Base-by-base conservation (phyloP, 768 basidiomycete genomes). In the Cystobasidium ongulense region DNA sequence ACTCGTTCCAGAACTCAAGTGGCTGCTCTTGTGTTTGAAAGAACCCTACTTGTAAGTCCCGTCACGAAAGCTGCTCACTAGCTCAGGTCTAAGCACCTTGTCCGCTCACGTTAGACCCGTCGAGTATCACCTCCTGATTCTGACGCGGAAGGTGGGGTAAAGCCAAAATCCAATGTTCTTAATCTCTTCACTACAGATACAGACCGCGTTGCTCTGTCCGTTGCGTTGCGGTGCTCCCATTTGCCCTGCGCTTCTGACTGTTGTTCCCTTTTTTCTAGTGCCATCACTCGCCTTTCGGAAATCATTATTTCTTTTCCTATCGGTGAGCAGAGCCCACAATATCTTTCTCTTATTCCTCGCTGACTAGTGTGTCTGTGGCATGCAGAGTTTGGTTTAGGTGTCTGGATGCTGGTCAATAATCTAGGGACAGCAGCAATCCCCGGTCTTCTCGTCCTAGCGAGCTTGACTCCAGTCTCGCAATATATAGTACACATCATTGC, bases 381-480 rank as follows among this genome's bases (percentile, higher is more conserved):
- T 0, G 25, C 52, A 23, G 75, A 76, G 63, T 71, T 76, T 72
- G 18, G 73, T 63, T 76, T 78, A 66, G 78, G 73, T 25, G 76
- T 72, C 33, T 46, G 74, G 46, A 76, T 77, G 70, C 77, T 77
- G 11, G 73, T 72, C 62, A 35, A 68, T 3, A 70, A 76, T 1
- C 74, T 80, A 63, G 79, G 79, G 10, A 53, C 66, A 36, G 73
- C 78, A 1, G 77, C 76, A 0, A 31, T 78, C 13, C 72, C 76
- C 63, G 79, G 79, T 25, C 67, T 80, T 29, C 33, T 72, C 18
- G 75, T 79, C 23, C 75, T 75, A 7, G 50, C 78, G n/a, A 15
- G 74, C 8, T 78, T 79, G 64, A 53, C 78, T 0, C 80, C 79
- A 21, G n/a, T 79, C 4, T 78, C 79, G 38, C 74, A 76, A 43